phyloP scores from a whole-genome alignment of 163 green algal genomes.

The Chlamydomonas reinhardtii region DNA sequence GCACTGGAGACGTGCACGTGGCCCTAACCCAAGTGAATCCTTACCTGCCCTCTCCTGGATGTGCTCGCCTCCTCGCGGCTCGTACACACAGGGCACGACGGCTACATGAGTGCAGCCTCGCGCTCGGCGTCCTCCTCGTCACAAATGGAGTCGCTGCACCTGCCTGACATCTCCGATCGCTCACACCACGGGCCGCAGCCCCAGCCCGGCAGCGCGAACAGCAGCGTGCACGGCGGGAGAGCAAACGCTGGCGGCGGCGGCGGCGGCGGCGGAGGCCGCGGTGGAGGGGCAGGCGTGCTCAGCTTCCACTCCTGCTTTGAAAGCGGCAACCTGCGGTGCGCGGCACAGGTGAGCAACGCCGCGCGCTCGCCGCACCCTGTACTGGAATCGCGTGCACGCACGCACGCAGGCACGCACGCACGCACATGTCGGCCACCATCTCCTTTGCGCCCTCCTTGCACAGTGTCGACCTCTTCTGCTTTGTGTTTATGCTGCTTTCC shows the following conservation, averaged over 20 bases:
- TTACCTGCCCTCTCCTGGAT: too few species aligned
- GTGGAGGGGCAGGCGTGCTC: slow-evolving; percentile 32
- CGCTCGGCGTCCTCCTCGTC: too few species aligned
- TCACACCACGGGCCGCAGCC: neutral
- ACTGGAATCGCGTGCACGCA: neutral
- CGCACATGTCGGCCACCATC: too few species aligned
- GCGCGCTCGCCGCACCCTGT: neutral
- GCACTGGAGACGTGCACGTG: too few species aligned
- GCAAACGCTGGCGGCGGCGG: neutral
- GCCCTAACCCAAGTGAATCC: too few species aligned
- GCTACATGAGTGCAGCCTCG: neutral
- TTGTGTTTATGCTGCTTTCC: too few species aligned
- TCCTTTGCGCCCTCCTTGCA: too few species aligned
- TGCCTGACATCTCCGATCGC: slow-evolving; percentile 20
- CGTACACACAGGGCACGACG: neutral
- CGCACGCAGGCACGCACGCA: too few species aligned
- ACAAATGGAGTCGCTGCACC: slow-evolving; percentile 9
- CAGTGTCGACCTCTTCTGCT: too few species aligned
- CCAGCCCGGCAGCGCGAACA: neutral
- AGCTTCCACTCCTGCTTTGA: slow-evolving; percentile 75
- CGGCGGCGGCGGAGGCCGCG: neutral
- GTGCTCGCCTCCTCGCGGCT: too few species aligned
- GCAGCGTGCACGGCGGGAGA: neutral
- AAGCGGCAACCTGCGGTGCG: slow-evolving; percentile 73
- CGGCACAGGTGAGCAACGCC: slow-evolving; percentile 62